Evolutionary conservation across 2,329 filamentous ascomycete species (phyloP), one percentile per base, ranked within the genome.

Genomic region (Aureobasidium sp.): DNA sequence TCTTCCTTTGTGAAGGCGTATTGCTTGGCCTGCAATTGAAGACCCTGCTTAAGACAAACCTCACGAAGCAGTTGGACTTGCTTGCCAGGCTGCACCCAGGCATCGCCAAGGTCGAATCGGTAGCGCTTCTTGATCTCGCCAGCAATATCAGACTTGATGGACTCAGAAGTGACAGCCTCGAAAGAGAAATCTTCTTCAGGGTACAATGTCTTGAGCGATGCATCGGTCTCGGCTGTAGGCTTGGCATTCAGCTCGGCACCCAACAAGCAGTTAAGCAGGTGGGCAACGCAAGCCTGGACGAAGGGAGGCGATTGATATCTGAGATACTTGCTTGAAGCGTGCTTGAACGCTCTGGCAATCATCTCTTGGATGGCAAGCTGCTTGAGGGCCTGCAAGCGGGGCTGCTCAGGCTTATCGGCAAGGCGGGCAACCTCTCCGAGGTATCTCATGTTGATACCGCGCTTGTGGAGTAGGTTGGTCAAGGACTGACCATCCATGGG

Each of bases 401-500:
- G 77, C 53, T 85, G 85, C 61, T 83, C 79, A 56, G 79, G 73
- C 59, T 80, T 79, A 61, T 65, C 64, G 5, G 68, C 68, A 34
- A 85, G 82, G 48, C 87, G 77, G 11, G 88, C 86, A 57, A 98
- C 72, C 69, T 84, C 86, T 60, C 93, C 93, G n/a, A 97, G 79
- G 69, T 98, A 98, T 64, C 94, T 83, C 58, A 97, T 80, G 73
- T 98, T 98, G 74, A 98, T 90, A 71, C 93, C 93, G 37, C 91
- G 88, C 77, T 95, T 95, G 76, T 98, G 93, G 65, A 98, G 78
- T 48, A 96, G 80, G 59, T 84, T 83, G 63, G 86, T 88, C 55
- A 98, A 77, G 17, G 91, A 96, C 64, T 87, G 81, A n/a, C 93
- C 93, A 63, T 98, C 94, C 89, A 97, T 96, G 11, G 93, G 93